Evolutionary conservation across 2,329 filamentous ascomycete genomes (phyloP).

Genomic region (Xylariaceae sp.): DNA sequence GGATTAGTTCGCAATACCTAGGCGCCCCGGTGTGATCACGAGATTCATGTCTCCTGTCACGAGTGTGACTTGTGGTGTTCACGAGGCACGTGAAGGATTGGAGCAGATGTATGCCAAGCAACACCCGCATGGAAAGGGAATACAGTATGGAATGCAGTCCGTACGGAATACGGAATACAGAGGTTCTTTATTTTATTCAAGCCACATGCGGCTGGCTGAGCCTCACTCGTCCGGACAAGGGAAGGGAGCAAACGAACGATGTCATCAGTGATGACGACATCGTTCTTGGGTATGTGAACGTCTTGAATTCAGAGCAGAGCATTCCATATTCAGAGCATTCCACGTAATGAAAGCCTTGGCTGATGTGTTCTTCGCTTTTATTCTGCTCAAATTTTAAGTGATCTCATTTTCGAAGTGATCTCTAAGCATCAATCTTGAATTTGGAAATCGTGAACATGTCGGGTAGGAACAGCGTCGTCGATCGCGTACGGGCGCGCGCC

Average conservation of each 20-base stretch:
- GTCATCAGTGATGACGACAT: background rate
- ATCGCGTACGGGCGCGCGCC: slow-evolving; percentile 40
- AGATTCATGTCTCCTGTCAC: background rate
- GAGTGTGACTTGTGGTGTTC: too few relatives aligned
- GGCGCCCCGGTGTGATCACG: background rate
- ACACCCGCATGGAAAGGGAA: too few relatives aligned
- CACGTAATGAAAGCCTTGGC: background rate
- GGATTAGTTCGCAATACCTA: background rate
- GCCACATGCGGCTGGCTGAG: background rate
- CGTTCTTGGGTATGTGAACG: background rate
- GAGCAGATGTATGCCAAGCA: too few relatives aligned
- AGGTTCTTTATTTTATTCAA: background rate
- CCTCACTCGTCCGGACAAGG: background rate
- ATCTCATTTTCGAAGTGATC: background rate
- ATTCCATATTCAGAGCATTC: background rate
- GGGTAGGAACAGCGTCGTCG: slow-evolving; percentile 19
- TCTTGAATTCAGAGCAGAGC: background rate
- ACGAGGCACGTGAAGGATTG: too few relatives aligned
- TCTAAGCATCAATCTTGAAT: background rate
- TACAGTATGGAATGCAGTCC: background rate
- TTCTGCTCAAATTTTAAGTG: too few relatives aligned
- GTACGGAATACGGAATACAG: background rate
- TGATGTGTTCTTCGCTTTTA: background rate
- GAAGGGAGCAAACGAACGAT: background rate
- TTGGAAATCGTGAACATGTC: slow-evolving; percentile 20